Base-by-base conservation (phyloP, 345 rosid species). In the Cardamine occulta region DNA sequence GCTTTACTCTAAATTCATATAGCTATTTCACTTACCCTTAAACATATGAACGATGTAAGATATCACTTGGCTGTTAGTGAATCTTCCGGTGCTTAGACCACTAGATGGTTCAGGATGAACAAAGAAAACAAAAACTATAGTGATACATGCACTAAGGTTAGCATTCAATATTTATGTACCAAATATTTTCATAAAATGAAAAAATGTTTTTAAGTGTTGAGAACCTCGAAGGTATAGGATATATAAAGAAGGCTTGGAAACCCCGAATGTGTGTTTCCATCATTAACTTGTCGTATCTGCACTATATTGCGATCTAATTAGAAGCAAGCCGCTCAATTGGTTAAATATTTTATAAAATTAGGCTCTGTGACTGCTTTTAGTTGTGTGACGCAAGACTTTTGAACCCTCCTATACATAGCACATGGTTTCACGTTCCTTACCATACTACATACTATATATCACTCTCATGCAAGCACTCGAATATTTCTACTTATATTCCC, bases 361-460 rank as follows among this genome's bases (percentile, higher is more conserved):
- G 32, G 34, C n/a, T 57, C 5, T 45, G 63, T 14, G 45, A 13
- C 24, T 18, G 35, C 15, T 55, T 73, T 13, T 7, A 44, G 54
- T 35, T 52, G 66, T 23, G 13, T 71, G 28, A 60, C 18, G 60
- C 51, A 47, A 49, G 62, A 63, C n/a, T 52, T 51, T 54, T 31
- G 34, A 44, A 48, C 47, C 49, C 32, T 53, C 19, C 17, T 35
- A 37, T 39, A 61, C 68, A 48, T 72, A 61, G 39, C 65, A 21
- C 58, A 73, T 42, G 71, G 34, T 21, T 45, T 64, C 64, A 53
- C 68, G 60, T 72, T 60, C 29, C 66, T 48, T 32, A 44, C 44
- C 21, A 19, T 14, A 14, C 48, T 23, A 14, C 7, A 13, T 13
- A 57, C 64, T 15, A 59, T 47, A 48, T 71, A 72, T 72, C 29